These are phyloP conservation scores for Coniella vitis DNA, from an alignment of 2,329 filamentous ascomycete species.

Conservation along the genomic window DNA sequence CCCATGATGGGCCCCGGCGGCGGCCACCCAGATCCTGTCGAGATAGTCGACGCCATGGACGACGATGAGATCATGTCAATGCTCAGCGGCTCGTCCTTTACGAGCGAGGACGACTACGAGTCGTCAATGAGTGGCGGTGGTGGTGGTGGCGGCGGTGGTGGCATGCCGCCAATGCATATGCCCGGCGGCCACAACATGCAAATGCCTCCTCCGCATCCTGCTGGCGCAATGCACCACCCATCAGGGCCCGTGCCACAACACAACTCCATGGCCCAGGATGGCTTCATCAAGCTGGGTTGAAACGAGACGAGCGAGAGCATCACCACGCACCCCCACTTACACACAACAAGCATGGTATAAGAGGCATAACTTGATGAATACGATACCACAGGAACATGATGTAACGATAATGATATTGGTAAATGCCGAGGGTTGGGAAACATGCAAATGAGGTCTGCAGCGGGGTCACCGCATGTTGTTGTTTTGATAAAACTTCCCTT, in stretches of 20 bases:
- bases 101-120: neutral
- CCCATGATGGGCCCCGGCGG: slow-evolving; percentile 2
- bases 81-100: neutral
- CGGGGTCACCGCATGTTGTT: too few species aligned
- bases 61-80: neutral
- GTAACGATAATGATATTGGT: neutral
- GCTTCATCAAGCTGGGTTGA: neutral
- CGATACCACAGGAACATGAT: neutral
- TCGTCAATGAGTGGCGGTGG: neutral
- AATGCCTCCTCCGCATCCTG: neutral
- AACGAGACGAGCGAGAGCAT: neutral
- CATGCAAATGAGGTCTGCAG: too few species aligned
- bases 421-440: too few species aligned
- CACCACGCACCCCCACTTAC: neutral
- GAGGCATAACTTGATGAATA: neutral
- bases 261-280: neutral
- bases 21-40: neutral
- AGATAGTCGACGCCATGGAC: slow-evolving; percentile 3
- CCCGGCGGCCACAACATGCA: neutral
- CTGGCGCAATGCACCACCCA: neutral
- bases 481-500: too few species aligned
- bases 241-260: neutral
- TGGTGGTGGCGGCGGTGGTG: too few species aligned
- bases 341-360: neutral
- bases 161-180: neutral